Evolutionary conservation across 805 yeast genomes (phyloP).

Genomic region (Candida ipomoeae): DNA sequence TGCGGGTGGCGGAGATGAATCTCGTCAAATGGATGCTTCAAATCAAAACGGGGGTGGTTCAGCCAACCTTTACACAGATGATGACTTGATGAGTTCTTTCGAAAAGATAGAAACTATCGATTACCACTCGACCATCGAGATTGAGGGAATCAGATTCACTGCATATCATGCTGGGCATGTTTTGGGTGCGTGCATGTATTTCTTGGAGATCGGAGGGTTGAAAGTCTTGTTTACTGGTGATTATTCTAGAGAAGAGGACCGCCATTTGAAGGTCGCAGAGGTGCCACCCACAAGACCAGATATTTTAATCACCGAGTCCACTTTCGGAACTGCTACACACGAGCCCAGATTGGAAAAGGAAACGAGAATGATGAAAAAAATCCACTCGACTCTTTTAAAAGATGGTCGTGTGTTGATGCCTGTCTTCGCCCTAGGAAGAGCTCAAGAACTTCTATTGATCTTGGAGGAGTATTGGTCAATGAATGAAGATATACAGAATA

Average conservation of each 20-base stretch:
- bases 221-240: slow-evolving; percentile 92
- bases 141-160: slow-evolving; percentile 91
- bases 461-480: slow-evolving; percentile 92
- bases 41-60: slow-evolving; percentile 20
- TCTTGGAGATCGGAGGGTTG: slow-evolving; percentile 90
- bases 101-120: slow-evolving; percentile 91
- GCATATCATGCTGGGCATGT: slow-evolving; percentile 99
- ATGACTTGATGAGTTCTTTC: slow-evolving; percentile 81
- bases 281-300: slow-evolving; percentile 87
- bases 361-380: slow-evolving; percentile 68
- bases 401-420: slow-evolving; percentile 94
- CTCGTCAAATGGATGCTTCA: slow-evolving; percentile 13
- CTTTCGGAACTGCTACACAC: slow-evolving; percentile 97
- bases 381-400: slow-evolving; percentile 75
- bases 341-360: slow-evolving; percentile 88
- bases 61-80: slow-evolving; percentile 75
- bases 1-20: slow-evolving; percentile 40
- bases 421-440: slow-evolving; percentile 94
- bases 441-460: slow-evolving; percentile 87
- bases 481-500: slow-evolving; percentile 75
- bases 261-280: slow-evolving; percentile 94
- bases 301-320: slow-evolving; percentile 86
- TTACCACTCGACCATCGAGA: slow-evolving; percentile 91
- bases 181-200: slow-evolving; percentile 96
- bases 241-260: slow-evolving; percentile 90